Evolutionary conservation across 1,139 yeast species (phyloP), one percentile per base, ranked within the genome.

Genomic region (Geotrichum macrosporum): DNA sequence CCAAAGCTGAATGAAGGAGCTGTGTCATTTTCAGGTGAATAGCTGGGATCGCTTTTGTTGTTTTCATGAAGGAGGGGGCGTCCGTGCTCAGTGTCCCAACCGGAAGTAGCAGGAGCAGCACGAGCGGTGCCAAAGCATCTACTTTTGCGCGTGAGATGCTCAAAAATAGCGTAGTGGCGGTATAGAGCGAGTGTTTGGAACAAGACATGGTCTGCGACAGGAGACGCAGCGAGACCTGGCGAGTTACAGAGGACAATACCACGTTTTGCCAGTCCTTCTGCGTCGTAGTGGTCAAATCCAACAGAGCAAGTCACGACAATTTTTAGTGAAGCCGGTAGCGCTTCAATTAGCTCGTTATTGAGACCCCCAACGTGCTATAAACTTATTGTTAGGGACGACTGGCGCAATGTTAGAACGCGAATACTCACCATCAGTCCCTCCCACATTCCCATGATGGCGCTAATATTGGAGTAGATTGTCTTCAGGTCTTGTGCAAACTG

Each of bases 201-300:
- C 41, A 84, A 66, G 0, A 81, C 94, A 51, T 80, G 65, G 56
- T 86, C 95, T 1, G 94, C 87, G n/a, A 86, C 95, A 10, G 86
- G 84, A 42, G 71, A 76, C 3, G 82, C 76, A 0, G 85, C 78
- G 37, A 72, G 66, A 0, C 61, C 61, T 2, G 64, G 65, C 16
- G 79, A 80, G 62, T 85, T 81, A 53, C 85, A 78, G 49, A 84
- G 69, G 4, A 67, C 58, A 32, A 84, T 75, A n/a, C 74, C 74
- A 44, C 68, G 69, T 21, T 67, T 64, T 29, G 62, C 61, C 20
- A 78, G 53, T 16, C 59, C 61, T 9, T 60, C 67, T 3, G 73
- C 73, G 60, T 83, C 84, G 53, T 75, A 76, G 22, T 71, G 73
- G 55, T 84, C 87, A 55, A 71, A 73, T 0, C 95, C 95, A 2